phyloP scores from a whole-genome alignment of 176 grass and related monocot species.

The Poa pratensis region DNA sequence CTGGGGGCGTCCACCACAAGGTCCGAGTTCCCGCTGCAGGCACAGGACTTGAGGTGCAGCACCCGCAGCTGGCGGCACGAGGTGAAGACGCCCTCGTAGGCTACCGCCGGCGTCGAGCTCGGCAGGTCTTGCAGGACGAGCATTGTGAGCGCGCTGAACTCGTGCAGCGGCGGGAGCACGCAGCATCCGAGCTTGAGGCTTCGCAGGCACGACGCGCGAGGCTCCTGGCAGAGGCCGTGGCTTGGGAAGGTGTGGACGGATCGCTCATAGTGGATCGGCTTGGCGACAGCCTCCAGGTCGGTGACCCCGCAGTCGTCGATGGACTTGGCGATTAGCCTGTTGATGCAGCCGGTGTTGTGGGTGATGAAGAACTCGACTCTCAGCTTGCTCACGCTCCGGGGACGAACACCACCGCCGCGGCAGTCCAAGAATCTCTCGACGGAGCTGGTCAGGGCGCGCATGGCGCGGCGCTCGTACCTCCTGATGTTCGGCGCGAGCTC shows the following conservation, averaged over 20 bases:
- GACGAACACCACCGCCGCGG: background rate
- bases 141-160: background rate
- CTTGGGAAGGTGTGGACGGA: background rate
- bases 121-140: background rate
- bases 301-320: slow-evolving; percentile 23
- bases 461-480: slow-evolving; percentile 27
- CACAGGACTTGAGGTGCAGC: background rate
- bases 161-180: background rate
- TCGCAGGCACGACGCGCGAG: background rate
- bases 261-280: background rate
- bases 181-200: slow-evolving; percentile 14
- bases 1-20: slow-evolving; percentile 19
- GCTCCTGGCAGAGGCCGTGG: slow-evolving; percentile 19
- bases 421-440: background rate
- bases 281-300: slow-evolving; percentile 18
- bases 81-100: slow-evolving; percentile 18
- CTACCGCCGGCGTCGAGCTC: background rate
- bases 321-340: slow-evolving; percentile 4
- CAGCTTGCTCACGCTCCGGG: background rate
- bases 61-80: background rate
- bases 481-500: background rate
- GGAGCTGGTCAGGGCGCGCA: background rate
- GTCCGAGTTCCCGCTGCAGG: no score
- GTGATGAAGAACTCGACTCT: background rate
- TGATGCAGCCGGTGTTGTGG: background rate